Evolutionary conservation across 2,329 filamentous ascomycete genomes (phyloP).

Genomic region (Trichoderma sp.): DNA sequence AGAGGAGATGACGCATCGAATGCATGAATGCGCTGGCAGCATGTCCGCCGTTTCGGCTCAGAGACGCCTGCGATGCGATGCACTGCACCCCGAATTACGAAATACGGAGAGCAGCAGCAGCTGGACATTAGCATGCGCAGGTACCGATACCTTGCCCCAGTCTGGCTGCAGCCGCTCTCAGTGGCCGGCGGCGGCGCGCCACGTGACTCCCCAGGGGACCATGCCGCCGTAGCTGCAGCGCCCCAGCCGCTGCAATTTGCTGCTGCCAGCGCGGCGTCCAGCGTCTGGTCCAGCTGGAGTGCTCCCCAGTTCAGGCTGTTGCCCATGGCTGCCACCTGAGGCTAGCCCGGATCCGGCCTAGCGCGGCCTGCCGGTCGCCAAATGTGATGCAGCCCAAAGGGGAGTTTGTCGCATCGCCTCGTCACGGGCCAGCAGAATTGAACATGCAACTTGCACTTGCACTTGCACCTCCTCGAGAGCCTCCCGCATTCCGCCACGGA

Average conservation of each 20-base stretch:
- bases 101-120: constrained; percentile 4
- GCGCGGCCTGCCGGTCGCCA: constrained; percentile 20
- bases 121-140: not conserved
- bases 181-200: constrained; percentile 3
- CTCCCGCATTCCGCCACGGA: constrained; percentile 2
- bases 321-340: constrained; percentile 39
- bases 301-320: constrained; percentile 32
- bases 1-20: constrained; percentile 5
- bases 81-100: constrained; percentile 1
- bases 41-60: not conserved
- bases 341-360: constrained; percentile 28
- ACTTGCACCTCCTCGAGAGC: constrained; percentile 20
- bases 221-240: constrained; percentile 17
- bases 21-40: constrained; percentile 25
- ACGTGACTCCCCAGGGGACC: constrained; percentile 17
- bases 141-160: not conserved
- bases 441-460: constrained; percentile 32
- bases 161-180: not conserved
- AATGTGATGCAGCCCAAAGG: constrained; percentile 26
- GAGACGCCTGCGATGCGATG: not conserved
- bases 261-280: not conserved
- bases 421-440: constrained; percentile 35
- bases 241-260: constrained; percentile 13
- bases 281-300: no score
- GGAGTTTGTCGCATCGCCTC: constrained; percentile 32